Conservation (phyloP, 2,329 filamentous ascomycete genomes). For the Plectosphaerella plurivora region DNA sequence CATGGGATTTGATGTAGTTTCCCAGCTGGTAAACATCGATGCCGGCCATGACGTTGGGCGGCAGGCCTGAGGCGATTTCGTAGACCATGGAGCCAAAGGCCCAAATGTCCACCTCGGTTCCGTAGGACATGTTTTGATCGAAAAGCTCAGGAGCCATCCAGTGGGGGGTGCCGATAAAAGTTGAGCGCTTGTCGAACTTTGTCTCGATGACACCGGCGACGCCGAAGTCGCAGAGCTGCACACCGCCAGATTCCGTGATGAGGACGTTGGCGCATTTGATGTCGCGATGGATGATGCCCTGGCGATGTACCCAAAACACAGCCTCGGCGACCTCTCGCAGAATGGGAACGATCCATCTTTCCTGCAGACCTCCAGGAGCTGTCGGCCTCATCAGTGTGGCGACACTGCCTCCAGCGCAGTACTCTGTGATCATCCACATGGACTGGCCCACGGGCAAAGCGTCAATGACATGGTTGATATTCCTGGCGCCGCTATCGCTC, state of each 20-base stretch:
- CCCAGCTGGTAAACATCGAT: conserved; percentile 42
- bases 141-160: conserved; percentile 85
- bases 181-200: conserved; percentile 71
- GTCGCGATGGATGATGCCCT: conserved; percentile 67
- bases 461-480: conserved; percentile 79
- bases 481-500: conserved; percentile 68
- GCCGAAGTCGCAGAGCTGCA: conserved; percentile 82
- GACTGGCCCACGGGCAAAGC: conserved; percentile 72
- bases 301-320: conserved; percentile 62
- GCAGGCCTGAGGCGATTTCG: conserved; percentile 74
- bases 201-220: conserved; percentile 75
- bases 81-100: conserved; percentile 77
- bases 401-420: conserved; percentile 80
- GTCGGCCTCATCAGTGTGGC: conserved; percentile 68
- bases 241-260: conserved; percentile 69
- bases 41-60: conserved; percentile 61
- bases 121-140: conserved; percentile 59
- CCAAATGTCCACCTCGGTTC: conserved; percentile 77
- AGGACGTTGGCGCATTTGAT: conserved; percentile 78
- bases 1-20: conserved; percentile 53
- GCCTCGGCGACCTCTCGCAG: conserved; percentile 63
- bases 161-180: conserved; percentile 76
- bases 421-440: conserved; percentile 86
- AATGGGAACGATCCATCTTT: conserved; percentile 67
- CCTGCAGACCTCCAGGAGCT: conserved; percentile 58